These are phyloP conservation scores for Apiosordaria backusii DNA, from an alignment of 495 filamentous ascomycete species.

Conservation along the genomic window DNA sequence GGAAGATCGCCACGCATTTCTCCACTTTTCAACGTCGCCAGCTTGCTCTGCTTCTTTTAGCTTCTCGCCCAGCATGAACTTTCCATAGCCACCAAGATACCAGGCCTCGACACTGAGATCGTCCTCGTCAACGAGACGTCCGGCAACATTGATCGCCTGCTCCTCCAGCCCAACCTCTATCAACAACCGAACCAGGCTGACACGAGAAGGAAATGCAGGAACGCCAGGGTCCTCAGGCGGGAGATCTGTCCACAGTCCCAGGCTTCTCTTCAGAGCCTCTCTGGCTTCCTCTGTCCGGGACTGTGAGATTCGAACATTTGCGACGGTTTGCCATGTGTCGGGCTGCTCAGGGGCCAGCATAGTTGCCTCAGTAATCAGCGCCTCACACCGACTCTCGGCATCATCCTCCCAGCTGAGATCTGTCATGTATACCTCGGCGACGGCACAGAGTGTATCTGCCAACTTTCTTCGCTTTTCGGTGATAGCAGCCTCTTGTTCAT, in stretches of 20 bases:
- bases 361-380: slow-evolving; percentile 80
- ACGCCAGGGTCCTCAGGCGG: slow-evolving; percentile 60
- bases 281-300: slow-evolving; percentile 68
- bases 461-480: slow-evolving; percentile 74
- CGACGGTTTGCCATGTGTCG: slow-evolving; percentile 88
- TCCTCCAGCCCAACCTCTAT: slow-evolving; percentile 87
- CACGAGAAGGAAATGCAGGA: slow-evolving; percentile 77
- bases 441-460: slow-evolving; percentile 80
- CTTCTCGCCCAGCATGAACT: slow-evolving; percentile 74
- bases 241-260: slow-evolving; percentile 74
- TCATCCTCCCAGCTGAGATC: slow-evolving; percentile 90
- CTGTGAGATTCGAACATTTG: slow-evolving; percentile 90
- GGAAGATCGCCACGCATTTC: slow-evolving; percentile 52
- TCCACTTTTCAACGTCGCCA: slow-evolving; percentile 41
- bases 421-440: slow-evolving; percentile 97
- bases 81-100: slow-evolving; percentile 94
- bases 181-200: slow-evolving; percentile 77
- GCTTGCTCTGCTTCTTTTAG: slow-evolving; percentile 39
- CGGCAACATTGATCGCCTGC: slow-evolving; percentile 78
- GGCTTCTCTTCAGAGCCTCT: slow-evolving; percentile 69
- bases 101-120: slow-evolving; percentile 91
- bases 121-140: slow-evolving; percentile 78
- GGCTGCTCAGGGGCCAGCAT: slow-evolving; percentile 67
- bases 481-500: slow-evolving; percentile 43
- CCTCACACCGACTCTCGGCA: slow-evolving; percentile 80